phyloP scores from a whole-genome alignment of 305 asterid species.

The Striga hermonthica region DNA sequence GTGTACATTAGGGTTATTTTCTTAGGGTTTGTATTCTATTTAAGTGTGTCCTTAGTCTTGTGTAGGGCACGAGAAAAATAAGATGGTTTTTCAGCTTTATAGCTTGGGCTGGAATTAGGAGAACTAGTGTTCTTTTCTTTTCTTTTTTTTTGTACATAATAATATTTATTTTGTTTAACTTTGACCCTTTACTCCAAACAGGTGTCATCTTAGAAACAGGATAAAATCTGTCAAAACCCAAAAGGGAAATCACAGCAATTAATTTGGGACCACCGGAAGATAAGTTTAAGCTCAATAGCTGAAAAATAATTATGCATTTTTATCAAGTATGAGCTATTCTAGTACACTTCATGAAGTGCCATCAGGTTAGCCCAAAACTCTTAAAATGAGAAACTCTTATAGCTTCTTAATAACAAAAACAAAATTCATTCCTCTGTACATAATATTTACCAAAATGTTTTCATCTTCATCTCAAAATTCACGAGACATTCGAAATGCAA shows the following conservation, averaged over 20 bases:
- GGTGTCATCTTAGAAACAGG: neutral
- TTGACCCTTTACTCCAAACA: too few relatives aligned
- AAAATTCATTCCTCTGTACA: neutral
- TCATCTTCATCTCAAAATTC: neutral
- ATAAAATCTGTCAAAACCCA: neutral
- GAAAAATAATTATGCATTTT: neutral
- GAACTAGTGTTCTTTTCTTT: too few relatives aligned
- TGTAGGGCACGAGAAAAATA: too few relatives aligned
- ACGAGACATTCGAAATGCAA: neutral
- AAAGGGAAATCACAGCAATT: neutral
- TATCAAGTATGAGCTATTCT: neutral
- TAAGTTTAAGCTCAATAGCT: neutral
- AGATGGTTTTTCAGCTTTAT: too few relatives aligned
- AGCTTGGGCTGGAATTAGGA: too few relatives aligned
- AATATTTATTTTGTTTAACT: too few relatives aligned
- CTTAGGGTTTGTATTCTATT: too few relatives aligned
- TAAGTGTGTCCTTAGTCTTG: too few relatives aligned
- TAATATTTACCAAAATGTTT: neutral
- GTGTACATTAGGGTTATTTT: too few relatives aligned
- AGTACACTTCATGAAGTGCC: neutral
- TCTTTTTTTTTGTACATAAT: too few relatives aligned
- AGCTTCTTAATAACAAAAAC: neutral
- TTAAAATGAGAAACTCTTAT: neutral
- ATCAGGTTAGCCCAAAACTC: slow-evolving; percentile 10
- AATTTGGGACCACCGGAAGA: neutral